Base-by-base conservation (phyloP, 441 rosid genomes). In the Adansonia grandidieri region DNA sequence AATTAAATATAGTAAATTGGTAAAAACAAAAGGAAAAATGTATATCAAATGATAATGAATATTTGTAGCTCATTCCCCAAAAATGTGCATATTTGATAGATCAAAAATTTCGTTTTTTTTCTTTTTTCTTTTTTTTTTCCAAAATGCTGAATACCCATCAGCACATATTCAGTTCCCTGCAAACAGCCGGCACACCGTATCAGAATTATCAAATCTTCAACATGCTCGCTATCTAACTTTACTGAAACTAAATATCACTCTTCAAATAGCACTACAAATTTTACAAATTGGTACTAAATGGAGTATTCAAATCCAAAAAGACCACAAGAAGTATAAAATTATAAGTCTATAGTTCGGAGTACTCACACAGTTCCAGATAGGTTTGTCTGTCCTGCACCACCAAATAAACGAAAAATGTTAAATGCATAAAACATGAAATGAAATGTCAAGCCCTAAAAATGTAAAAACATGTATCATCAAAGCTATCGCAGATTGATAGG, bases 281-380 rank as follows among this genome's bases (percentile, higher is more conserved):
- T 22, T 17, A 47, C 45, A 51, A 71, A 24, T 14, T 15, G 61
- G 22, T 14, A 7, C 13, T 71, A 51, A 69, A 24, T 8, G 44
- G 58, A 22, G 28, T 22, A 45, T 19, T 45, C 54, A 68, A 67
- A 68, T 47, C 73, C 48, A 47, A 51, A 28, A 51, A 24, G 45
- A 71, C 8, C 28, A 51, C 13, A 50, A 50, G 9, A 14, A 44
- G 54, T 28, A 6, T 8, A 5, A 50, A 68, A 32, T 70, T 44
- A 82, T 17, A 69, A 48, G 42, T 15, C 32, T 45, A 75, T 71
- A 71, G 77, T 76, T 78, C 3, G 54, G 75, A 53, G 69, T 44
- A 87, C 91, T 89, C 84, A 93, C 98, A 32, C 94, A 89, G 74
- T 90, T 93, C 98, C 97, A 95, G 42, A 76, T 75, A 6, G 98